phyloP scores from a whole-genome alignment of 352 stramenopile species.

The Pythium plurisporium region DNA sequence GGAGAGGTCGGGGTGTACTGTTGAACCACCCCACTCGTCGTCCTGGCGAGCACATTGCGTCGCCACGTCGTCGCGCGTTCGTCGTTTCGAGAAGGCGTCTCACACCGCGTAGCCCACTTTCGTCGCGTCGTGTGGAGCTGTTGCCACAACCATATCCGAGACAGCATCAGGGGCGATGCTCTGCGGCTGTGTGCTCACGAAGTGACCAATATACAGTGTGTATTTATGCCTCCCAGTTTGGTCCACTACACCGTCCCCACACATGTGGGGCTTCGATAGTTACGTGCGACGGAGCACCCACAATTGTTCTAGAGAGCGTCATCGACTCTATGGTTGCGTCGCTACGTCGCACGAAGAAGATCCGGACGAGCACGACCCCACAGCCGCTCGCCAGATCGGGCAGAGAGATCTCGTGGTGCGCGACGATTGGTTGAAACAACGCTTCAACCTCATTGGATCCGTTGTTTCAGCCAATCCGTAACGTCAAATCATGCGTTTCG shows the following conservation, averaged over 20 bases:
- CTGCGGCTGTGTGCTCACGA: too few species aligned
- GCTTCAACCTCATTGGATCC: constrained; percentile 5
- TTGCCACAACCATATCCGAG: too few species aligned
- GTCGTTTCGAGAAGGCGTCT: too few species aligned
- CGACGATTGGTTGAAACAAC: constrained; percentile 12
- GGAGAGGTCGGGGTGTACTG: neutral
- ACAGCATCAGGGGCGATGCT: too few species aligned
- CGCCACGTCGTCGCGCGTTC: neutral
- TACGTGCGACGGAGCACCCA: too few species aligned
- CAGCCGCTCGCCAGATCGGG: constrained; percentile 10
- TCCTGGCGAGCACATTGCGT: too few species aligned
- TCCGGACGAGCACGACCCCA: constrained; percentile 12
- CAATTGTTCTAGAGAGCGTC: neutral
- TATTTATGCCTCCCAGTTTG: constrained; percentile 18
- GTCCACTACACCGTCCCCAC: neutral
- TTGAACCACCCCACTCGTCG: neutral
- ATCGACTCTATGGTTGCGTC: constrained; percentile 1
- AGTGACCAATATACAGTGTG: constrained; percentile 12
- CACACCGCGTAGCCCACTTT: too few species aligned
- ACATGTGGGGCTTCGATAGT: too few species aligned
- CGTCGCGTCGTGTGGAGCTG: neutral
- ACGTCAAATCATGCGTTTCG: neutral
- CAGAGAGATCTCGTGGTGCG: constrained; percentile 9
- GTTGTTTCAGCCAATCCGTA: constrained; percentile 13
- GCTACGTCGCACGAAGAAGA: constrained; percentile 19